Evolutionary conservation across 225 moss, liverwort and hornwort genomes (phyloP).

Genomic region (Thuidium tamariscinum): DNA sequence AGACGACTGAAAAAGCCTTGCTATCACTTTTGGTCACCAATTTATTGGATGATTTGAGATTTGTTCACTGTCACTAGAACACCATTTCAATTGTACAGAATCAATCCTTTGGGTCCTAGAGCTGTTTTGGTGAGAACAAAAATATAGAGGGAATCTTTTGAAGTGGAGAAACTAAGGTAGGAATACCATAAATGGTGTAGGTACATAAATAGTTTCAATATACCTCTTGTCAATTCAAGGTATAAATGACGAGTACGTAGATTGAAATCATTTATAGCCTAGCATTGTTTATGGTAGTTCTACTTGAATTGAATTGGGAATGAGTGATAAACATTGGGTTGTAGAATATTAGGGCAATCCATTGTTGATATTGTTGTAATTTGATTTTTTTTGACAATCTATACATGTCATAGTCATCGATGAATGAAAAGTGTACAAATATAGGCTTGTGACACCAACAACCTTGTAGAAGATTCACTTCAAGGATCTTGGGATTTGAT

Average conservation of each 20-base stretch:
- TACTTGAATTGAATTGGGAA: background rate
- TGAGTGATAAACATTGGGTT: background rate
- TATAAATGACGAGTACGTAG: too few relatives aligned
- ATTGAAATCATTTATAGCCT: too few relatives aligned
- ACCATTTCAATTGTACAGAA: too few relatives aligned
- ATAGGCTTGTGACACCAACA: background rate
- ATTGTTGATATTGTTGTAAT: too few relatives aligned
- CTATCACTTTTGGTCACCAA: background rate
- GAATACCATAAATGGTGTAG: too few relatives aligned
- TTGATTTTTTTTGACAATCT: accelerated
- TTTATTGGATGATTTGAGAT: background rate
- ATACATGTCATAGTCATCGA: accelerated
- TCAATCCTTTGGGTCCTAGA: background rate
- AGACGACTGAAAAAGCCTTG: background rate
- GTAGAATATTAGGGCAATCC: background rate
- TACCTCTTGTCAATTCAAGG: too few relatives aligned
- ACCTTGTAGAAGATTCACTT: too few relatives aligned
- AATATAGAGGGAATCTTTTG: background rate
- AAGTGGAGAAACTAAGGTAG: background rate
- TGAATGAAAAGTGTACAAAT: background rate
- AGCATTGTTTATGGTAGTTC: too few relatives aligned
- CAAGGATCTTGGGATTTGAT: background rate
- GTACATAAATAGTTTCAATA: too few relatives aligned
- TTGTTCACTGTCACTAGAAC: background rate
- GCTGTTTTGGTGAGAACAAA: background rate